These are phyloP conservation scores for Xylaria sp. DNA, from an alignment of 2,329 filamentous ascomycete genomes.

Conservation along the genomic window DNA sequence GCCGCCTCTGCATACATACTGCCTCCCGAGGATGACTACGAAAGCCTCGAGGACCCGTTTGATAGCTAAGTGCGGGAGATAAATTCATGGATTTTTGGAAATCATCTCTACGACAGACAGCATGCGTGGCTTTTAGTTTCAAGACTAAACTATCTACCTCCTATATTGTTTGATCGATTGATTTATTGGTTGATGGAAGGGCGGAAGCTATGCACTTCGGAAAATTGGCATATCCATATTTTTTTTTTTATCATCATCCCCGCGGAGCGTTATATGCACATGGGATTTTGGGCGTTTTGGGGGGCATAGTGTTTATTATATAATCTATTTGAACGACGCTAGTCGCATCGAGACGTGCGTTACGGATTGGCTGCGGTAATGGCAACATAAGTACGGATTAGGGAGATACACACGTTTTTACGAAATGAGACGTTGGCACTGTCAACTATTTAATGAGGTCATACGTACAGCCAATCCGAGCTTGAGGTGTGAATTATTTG, in stretches of 20 bases:
- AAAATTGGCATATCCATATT: neutral
- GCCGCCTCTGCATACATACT: constrained; percentile 74
- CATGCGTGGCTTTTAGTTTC: neutral
- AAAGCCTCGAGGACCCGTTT: constrained; percentile 66
- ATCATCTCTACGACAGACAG: neutral
- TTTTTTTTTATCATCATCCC: neutral
- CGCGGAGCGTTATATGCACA: constrained; percentile 14
- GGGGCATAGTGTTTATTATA: neutral
- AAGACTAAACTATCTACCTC: neutral
- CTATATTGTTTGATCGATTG: neutral
- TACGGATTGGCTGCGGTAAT: neutral
- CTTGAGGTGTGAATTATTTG: constrained; percentile 4
- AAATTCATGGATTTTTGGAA: neutral
- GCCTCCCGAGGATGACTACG: constrained; percentile 86
- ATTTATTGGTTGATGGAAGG: neutral
- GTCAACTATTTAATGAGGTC: neutral
- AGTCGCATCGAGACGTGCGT: constrained; percentile 7
- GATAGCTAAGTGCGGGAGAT: constrained; percentile 52
- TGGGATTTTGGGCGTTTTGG: constrained; percentile 25
- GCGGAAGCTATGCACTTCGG: neutral
- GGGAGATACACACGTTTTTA: constrained; percentile 4
- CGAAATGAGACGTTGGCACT: neutral
- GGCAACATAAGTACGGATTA: neutral
- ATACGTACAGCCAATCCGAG: neutral
- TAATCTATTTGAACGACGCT: neutral